These are phyloP conservation scores for Parietichytrium sp. DNA, from an alignment of 108 stramenopile genomes.

Conservation along the genomic window DNA sequence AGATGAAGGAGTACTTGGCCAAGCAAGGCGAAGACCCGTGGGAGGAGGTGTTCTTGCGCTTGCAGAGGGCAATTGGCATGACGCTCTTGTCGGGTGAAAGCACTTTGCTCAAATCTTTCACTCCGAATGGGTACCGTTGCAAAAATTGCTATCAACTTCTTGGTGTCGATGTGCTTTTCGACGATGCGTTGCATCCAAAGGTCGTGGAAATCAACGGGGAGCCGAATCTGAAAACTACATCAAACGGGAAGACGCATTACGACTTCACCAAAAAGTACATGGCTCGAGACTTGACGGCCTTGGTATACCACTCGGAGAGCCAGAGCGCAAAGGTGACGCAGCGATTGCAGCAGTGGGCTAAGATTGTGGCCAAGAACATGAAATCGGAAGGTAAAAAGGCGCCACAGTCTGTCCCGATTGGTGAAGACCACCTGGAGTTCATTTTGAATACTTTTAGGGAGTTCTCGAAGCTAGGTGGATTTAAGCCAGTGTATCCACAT, in stretches of 20 bases:
- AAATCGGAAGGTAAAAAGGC: too few species aligned
- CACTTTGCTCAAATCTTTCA: background rate
- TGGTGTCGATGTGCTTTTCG: slow-evolving; percentile 1
- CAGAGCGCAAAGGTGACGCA: background rate
- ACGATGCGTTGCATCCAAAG: background rate
- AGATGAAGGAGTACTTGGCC: slow-evolving; percentile 1
- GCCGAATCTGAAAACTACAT: background rate
- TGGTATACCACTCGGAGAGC: background rate
- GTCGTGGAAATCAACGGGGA: slow-evolving; percentile 35
- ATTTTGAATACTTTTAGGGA: background rate
- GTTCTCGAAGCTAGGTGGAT: background rate
- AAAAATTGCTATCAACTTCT: slow-evolving; percentile 15
- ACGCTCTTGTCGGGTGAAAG: slow-evolving; percentile 7
- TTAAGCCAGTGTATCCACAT: slow-evolving; percentile 13
- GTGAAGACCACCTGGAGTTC: slow-evolving; percentile 17
- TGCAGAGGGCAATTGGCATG: slow-evolving; percentile 27
- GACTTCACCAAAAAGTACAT: slow-evolving; percentile 32
- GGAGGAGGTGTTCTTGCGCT: background rate
- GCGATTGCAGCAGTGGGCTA: background rate
- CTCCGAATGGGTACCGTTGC: slow-evolving; percentile 12
- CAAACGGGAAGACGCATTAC: slow-evolving; percentile 20
- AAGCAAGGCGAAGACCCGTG: background rate
- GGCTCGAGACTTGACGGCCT: background rate
- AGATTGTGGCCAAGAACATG: background rate
- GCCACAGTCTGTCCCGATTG: too few species aligned